Conservation (phyloP, 306 rosid genomes). For the Cercis canadensis region DNA sequence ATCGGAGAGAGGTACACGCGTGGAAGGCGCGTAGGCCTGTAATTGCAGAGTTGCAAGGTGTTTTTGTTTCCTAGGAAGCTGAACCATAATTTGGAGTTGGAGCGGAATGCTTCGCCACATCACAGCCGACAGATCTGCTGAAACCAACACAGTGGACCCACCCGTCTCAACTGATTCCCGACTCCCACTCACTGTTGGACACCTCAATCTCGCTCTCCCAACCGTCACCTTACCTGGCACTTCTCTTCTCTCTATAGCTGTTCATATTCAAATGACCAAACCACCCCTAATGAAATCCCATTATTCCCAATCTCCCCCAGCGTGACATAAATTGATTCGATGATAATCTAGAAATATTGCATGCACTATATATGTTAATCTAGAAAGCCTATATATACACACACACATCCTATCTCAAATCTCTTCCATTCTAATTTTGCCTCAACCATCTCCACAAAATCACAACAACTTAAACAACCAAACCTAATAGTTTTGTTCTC, state of each 20-base stretch:
- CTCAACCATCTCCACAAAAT: not conserved
- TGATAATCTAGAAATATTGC: not conserved
- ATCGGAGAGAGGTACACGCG: too few relatives aligned
- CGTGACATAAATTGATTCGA: too few relatives aligned
- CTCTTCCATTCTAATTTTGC: not conserved
- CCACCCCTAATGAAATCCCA: not conserved
- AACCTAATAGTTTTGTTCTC: too few relatives aligned
- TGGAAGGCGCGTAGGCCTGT: too few relatives aligned
- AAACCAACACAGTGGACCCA: conserved; percentile 30
- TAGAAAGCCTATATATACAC: too few relatives aligned
- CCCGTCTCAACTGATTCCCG: conserved; percentile 8
- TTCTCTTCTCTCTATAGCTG: too few relatives aligned
- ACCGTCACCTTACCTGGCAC: too few relatives aligned
- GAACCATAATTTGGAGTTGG: too few relatives aligned
- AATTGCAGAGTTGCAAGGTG: too few relatives aligned
- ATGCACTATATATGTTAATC: not conserved
- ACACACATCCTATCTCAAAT: not conserved
- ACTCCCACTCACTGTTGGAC: not conserved
- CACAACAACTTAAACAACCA: too few relatives aligned
- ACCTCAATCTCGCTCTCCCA: too few relatives aligned
- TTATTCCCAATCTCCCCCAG: not conserved
- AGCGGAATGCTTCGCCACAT: conserved; percentile 7
- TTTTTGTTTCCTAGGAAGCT: too few relatives aligned
- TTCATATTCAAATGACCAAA: conserved; percentile 24
- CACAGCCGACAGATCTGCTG: conserved; percentile 4